phyloP scores from a whole-genome alignment of 2,329 filamentous ascomycete genomes.

The Rutstroemia sp. region DNA sequence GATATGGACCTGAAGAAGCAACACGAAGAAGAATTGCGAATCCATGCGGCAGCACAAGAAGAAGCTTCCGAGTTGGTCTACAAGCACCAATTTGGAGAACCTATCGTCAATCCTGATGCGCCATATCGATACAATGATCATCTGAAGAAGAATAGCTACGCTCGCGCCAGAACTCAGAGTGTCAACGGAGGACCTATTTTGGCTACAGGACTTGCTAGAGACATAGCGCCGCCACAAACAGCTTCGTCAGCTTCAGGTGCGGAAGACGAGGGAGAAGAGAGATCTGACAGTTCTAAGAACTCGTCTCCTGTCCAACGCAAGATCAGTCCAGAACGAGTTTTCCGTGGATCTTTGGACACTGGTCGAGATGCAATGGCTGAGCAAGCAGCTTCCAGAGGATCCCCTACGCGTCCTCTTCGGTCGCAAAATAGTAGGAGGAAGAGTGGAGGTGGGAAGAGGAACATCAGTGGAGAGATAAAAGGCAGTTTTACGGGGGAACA shows the following conservation, averaged over 20 bases:
- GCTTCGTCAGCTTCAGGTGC: constrained; percentile 28
- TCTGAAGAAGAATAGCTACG: constrained; percentile 64
- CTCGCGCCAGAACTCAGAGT: constrained; percentile 56
- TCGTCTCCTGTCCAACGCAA: constrained; percentile 29
- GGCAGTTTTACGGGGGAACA: constrained; percentile 64
- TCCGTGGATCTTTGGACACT: constrained; percentile 21
- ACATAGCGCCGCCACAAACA: constrained; percentile 25
- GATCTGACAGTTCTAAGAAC: not conserved
- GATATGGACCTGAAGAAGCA: constrained; percentile 55
- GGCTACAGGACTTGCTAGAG: constrained; percentile 27
- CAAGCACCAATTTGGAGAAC: constrained; percentile 59
- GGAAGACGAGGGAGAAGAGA: constrained; percentile 25
- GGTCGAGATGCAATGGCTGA: constrained; percentile 9
- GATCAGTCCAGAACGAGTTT: constrained; percentile 21
- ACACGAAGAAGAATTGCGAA: constrained; percentile 50
- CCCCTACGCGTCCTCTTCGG: constrained; percentile 22
- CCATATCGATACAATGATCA: constrained; percentile 63
- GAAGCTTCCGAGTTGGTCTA: constrained; percentile 75
- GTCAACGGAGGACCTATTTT: constrained; percentile 42
- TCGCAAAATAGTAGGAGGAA: constrained; percentile 12
- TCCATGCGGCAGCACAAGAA: constrained; percentile 65
- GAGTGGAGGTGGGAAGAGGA: constrained; percentile 40
- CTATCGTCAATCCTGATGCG: constrained; percentile 49
- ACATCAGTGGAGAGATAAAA: constrained; percentile 60
- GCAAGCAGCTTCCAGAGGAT: constrained; percentile 14